Evolutionary conservation across 495 filamentous ascomycete species (phyloP).

Genomic region (Rhizodiscina lignyota): DNA sequence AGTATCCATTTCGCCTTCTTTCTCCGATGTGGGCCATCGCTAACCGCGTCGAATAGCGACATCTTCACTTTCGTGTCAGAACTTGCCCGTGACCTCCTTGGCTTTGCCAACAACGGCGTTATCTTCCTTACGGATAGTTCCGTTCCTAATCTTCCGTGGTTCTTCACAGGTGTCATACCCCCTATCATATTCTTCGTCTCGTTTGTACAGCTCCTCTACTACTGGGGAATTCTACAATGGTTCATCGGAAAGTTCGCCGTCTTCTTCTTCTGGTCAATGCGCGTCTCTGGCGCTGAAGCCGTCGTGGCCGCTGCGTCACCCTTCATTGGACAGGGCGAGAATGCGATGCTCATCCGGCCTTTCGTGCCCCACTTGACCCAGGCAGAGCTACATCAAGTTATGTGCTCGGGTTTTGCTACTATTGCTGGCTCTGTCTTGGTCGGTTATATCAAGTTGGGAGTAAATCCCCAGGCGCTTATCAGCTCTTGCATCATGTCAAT

Average conservation of each 20-base stretch:
- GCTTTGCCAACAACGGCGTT: slow-evolving; percentile 53
- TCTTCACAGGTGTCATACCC: slow-evolving; percentile 56
- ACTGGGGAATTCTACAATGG: slow-evolving; percentile 70
- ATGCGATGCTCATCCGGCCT: slow-evolving; percentile 76
- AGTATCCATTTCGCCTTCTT: slow-evolving; percentile 2
- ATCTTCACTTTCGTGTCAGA: slow-evolving; percentile 77
- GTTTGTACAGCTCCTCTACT: slow-evolving; percentile 66
- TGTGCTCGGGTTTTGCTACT: slow-evolving; percentile 61
- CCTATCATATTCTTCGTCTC: slow-evolving; percentile 90
- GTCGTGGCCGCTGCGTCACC: slow-evolving; percentile 88
- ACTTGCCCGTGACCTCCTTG: slow-evolving; percentile 50
- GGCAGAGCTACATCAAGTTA: slow-evolving; percentile 79
- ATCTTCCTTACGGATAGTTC: slow-evolving; percentile 46
- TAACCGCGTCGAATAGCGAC: slow-evolving; percentile 34
- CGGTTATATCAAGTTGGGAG: slow-evolving; percentile 45
- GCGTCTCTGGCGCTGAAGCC: slow-evolving; percentile 83
- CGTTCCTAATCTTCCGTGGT: slow-evolving; percentile 35
- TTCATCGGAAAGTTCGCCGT: slow-evolving; percentile 68
- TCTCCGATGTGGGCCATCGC: slow-evolving; percentile 2
- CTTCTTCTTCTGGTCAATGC: slow-evolving; percentile 81
- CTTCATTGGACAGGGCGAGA: slow-evolving; percentile 89
- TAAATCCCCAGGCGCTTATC: slow-evolving; percentile 72
- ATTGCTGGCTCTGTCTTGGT: slow-evolving; percentile 51
- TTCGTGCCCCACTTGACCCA: slow-evolving; percentile 69
- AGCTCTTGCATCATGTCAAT: slow-evolving; percentile 91